Evolutionary conservation across 805 yeast genomes (phyloP), one percentile per base, ranked within the genome.

Genomic region (Kuraishia molischiana): DNA sequence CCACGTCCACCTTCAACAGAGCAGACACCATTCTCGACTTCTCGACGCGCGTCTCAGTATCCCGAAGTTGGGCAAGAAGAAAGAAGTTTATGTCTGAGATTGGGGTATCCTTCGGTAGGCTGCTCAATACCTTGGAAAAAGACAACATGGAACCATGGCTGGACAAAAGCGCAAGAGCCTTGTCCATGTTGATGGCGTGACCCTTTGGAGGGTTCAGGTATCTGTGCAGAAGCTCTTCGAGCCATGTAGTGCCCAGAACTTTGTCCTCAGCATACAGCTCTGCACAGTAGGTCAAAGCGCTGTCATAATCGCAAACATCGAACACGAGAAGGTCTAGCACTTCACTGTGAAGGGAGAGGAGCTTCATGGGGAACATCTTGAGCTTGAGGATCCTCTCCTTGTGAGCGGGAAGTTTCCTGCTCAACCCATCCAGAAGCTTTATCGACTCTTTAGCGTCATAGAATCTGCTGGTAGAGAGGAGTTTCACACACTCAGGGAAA

Each of bases 231-330:
- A 79, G 58, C 30, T 62, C 65, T 37, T 72, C 72, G n/a, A 81
- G 59, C 8, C 72, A 53, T 4, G 51, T 41, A 20, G 54, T 44
- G 2, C 85, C 83, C 15, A 53, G 43, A 0, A 48, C 50, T 9
- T 53, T 29, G 34, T 69, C 63, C 2, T 47, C 40, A 2, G 58
- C 40, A 42, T 67, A 72, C 0, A 83, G 58, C 3, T 61, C 60
- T 1, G 69, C 55, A 43, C 92, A 79, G 48, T 83, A 83, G 3
- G 58, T 51, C 42, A 80, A 67, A 0, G 95, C 83, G n/a, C 63
- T 59, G 17, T 56, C 56, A 35, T 73, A 66, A 49, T 81, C 81
- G 3, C 70, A 57, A 33, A 84, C 54, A 17, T 76, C 75, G 35
- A 71, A 65, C 34, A 74, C 75, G 19, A 77, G 64, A 2, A 85